Evolutionary conservation across 106 monocot species (phyloP), one percentile per base, ranked within the genome.

Genomic region (Platanthera guangdongensis): DNA sequence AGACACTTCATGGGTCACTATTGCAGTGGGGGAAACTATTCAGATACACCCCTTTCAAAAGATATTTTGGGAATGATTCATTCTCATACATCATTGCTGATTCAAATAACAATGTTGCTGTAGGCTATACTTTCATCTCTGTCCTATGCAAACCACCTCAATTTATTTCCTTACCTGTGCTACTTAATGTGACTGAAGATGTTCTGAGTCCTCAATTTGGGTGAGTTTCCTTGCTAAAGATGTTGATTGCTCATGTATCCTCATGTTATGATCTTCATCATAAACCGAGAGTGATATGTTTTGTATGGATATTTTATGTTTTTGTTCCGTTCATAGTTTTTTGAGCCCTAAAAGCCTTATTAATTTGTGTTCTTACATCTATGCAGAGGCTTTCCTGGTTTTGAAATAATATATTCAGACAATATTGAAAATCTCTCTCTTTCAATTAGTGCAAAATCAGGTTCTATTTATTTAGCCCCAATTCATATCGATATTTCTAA

Each of bases 1-100:
- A 96, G 95, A 88, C 95, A 74, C 65, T 77, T 53, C 90, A 90
- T 84, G 95, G 95, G 73, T 93, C 95, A 75, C 82, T 96, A 9
- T 77, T 93, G 57, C 90, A 72, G 51, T 84, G 87, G 76, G 90
- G 87, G 51, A 28, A 84, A 12, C 73, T 82, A 6, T 89, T 90
- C 76, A 85, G 90, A 82, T 96, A 96, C 68, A 93, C 93, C 69
- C 95, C 95, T 62, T 87, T 75, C 55, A 83, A 82, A 78, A 90
- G 93, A 57, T 93, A 86, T 82, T 96, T 85, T 83, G 95, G 95
- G 39, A 84, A 92, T 83, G 95, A 96, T 83, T 84, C 85, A 32
- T 96, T 93, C 80, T 81, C 82, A 12, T 96, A 96, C 77, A 81
- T 75, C 52, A 81, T 96, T 57, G 82, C 77, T 60, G 95, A 96